Evolutionary conservation across 129 eudicot genomes (phyloP), one percentile per base, ranked within the genome.

Genomic region (Helianthus tuberosus): DNA sequence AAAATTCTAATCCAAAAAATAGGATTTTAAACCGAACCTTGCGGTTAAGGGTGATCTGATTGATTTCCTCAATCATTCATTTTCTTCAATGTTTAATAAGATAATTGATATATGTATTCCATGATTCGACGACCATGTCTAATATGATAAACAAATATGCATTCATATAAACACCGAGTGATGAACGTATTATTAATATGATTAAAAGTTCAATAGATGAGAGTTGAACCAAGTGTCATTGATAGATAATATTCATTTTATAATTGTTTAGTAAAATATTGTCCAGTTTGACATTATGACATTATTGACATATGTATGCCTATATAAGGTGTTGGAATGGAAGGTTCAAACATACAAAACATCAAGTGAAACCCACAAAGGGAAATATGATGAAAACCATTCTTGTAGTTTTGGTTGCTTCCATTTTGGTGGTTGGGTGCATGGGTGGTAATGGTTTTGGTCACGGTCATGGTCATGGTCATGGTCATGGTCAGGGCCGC

Each of bases 371-470:
- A 39, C 59, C 49, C 48, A 38, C 0, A 39, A 70, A 62, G 65
- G 44, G 25, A 70, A 78, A 53, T 25, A 71, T 78, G 82, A 71
- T 5, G 57, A 71, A 63, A 27, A 64, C 12, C 57, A 43, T 71
- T 78, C 25, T 78, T 71, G 62, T 59, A 7, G 11, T 71, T 6
- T 78, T 64, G 72, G 25, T 78, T 71, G 73, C 60, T 78, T 79
- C 68, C 61, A 54, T 65, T 72, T 79, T 79, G 44, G 68, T 72
- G 15, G 74, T 2, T 53, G 68, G 68, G 14, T 79, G 78, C 68
- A 79, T 79, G 54, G 82, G 49, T 44, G 77, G 46, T 35, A 5
- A 6, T n/a, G 35, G 35, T 50, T 14, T 3, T n/a, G 62, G 74
- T 6, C 23, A 8, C 0, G 49, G 35, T 60, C 48, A 10, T 2